Evolutionary conservation across 1,284 basidiomycete species (phyloP), one percentile per base, ranked within the genome.

Genomic region (Amylostereum chailletii): DNA sequence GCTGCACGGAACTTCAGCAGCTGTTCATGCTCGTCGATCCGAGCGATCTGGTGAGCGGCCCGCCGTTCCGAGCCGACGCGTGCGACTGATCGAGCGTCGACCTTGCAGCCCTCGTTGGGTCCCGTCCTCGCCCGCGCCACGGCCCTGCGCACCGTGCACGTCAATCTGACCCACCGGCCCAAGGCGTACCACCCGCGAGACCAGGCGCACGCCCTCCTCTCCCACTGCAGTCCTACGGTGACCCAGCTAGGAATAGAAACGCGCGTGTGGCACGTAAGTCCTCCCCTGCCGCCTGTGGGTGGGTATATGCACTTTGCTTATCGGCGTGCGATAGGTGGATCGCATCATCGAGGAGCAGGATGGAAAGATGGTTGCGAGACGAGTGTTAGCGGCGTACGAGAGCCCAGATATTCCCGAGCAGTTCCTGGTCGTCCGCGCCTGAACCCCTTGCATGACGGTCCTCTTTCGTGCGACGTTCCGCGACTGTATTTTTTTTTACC

Each of bases 351-450:
- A 43, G 30, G 42, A 34, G 3, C 57, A 86, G 83, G 67, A 71
- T 45, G 70, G 76, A 50, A 56, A 56, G 27, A 64, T 77, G 4
- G 34, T 48, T 1, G 46, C 74, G 32, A 59, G 59, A 42, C 70
- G 70, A 4, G 60, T 57, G 2, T 65, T 88, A 4, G 68, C 63
- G 3, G 67, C 70, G 1, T 85, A 82, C 55, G 81, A 85, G 55
- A 75, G 67, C 49, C 75, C 76, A 3, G 82, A 83, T 55, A 68
- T 88, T 9, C 86, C 86, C 39, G 85, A 87, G 54, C 77, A 78
- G 45, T 86, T 88, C 55, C 70, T 85, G 37, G 83, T 87, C 34
- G 72, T 84, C 11, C 69, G 78, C 45, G 75, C 74, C 3, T 80
- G 58, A 62, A 37, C 5, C 26, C 19, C 19, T 19, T 19, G 19